Percentiles rank a stretch among this genome's conserved stretches.
These are phyloP conservation scores for Physcomitrium patens DNA, from an alignment of 225 moss, liverwort and hornwort genomes.

Conservation along the genomic window DNA sequence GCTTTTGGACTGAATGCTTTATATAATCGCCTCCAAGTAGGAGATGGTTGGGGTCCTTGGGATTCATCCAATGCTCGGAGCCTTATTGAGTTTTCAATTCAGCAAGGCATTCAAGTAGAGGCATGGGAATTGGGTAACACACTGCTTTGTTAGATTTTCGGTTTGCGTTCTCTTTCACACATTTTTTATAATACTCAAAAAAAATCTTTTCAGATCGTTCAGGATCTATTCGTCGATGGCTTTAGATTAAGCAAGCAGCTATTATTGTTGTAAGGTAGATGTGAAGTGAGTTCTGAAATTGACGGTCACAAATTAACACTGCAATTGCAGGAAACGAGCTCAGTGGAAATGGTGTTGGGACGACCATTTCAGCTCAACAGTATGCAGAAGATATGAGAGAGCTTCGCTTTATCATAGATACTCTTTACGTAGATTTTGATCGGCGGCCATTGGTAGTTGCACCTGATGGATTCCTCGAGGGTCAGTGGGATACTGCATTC, in stretches of 20 bases:
- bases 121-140: slow-evolving; percentile 76
- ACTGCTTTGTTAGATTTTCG: background rate
- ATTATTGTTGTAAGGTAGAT: background rate
- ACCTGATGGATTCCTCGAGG: slow-evolving; percentile 73
- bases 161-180: background rate
- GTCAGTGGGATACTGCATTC: slow-evolving; percentile 47
- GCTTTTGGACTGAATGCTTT: slow-evolving; percentile 71
- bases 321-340: slow-evolving; percentile 65
- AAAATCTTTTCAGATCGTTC: background rate
- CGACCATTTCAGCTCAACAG: slow-evolving; percentile 36
- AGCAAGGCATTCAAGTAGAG: slow-evolving; percentile 59
- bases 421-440: slow-evolving; percentile 43
- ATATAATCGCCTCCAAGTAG: slow-evolving; percentile 39
- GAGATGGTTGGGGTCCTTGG: slow-evolving; percentile 41
- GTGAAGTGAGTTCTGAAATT: background rate
- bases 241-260: background rate
- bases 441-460: slow-evolving; percentile 55
- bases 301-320: background rate
- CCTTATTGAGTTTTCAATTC: slow-evolving; percentile 56
- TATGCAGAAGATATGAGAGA: slow-evolving; percentile 57
- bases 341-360: slow-evolving; percentile 36
- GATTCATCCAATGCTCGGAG: slow-evolving; percentile 61
- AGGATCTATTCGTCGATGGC: background rate
- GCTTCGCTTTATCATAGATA: slow-evolving; percentile 57
- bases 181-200: background rate